Percentiles rank a stretch among this genome's conserved stretches.
Conservation (phyloP, 2,329 filamentous ascomycete genomes). For the Fusarium lyarnte region DNA sequence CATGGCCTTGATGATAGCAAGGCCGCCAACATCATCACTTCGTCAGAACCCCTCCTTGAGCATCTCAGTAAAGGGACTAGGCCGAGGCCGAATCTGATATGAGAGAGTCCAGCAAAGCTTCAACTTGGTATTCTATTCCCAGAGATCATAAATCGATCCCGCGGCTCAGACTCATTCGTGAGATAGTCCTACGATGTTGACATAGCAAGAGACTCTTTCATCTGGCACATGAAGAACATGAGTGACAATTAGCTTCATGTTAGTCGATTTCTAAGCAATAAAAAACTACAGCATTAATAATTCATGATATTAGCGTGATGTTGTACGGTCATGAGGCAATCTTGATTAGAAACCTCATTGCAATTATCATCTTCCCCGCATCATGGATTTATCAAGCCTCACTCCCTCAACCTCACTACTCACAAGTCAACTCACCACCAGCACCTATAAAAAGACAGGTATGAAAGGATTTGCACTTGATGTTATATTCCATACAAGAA, state of each 20-base stretch:
- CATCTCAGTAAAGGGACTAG: background rate
- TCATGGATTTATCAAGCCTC: conserved; percentile 9
- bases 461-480: background rate
- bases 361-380: conserved; percentile 26
- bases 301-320: background rate
- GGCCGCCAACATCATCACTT: background rate
- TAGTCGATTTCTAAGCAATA: background rate
- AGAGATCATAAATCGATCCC: background rate
- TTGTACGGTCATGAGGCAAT: background rate
- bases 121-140: accelerated
- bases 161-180: background rate
- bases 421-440: background rate
- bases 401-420: background rate
- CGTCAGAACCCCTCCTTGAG: background rate
- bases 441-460: background rate
- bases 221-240: background rate
- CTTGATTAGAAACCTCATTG: background rate
- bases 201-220: background rate
- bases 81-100: accelerated
- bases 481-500: background rate
- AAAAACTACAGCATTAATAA: accelerated
- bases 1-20: background rate
- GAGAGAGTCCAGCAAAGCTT: accelerated
- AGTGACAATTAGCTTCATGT: background rate
- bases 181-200: too few species aligned